Evolutionary conservation across 345 rosid species (phyloP).

Genomic region (Eucalyptus cloeziana): DNA sequence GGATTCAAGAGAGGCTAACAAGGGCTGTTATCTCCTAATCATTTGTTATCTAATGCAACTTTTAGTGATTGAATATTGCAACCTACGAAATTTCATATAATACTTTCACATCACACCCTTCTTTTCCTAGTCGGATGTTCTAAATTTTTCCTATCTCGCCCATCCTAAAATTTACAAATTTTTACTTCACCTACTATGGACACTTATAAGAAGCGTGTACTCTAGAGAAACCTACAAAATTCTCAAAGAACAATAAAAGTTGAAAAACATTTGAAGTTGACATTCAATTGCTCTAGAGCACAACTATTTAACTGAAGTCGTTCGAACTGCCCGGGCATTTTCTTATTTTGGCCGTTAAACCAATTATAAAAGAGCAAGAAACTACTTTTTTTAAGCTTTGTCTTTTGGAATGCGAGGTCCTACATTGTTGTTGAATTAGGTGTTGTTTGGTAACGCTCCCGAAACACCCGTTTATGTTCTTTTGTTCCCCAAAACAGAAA

Average conservation of each 20-base stretch:
- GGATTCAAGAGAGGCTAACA: neutral
- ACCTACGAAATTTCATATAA: too few relatives aligned
- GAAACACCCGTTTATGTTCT: too few relatives aligned
- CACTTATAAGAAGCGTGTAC: neutral
- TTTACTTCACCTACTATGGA: neutral
- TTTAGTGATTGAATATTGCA: neutral
- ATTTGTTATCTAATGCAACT: neutral
- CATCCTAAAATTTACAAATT: neutral
- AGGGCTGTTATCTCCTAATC: neutral
- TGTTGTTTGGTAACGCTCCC: too few relatives aligned
- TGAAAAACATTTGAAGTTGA: neutral
- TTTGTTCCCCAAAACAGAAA: too few relatives aligned
- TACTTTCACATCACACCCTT: neutral
- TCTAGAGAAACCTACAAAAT: neutral
- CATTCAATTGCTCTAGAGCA: neutral
- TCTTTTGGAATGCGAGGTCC: neutral
- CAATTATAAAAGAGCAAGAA: neutral
- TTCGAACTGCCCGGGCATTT: neutral
- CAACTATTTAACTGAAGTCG: neutral
- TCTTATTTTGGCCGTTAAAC: neutral
- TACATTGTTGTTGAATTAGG: neutral
- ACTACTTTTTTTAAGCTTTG: neutral
- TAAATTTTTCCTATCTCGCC: neutral
- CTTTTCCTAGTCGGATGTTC: neutral
- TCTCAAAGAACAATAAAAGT: neutral